Evolutionary conservation across 2,329 filamentous ascomycete genomes (phyloP).

Genomic region (Aspergillus sclerotialis): DNA sequence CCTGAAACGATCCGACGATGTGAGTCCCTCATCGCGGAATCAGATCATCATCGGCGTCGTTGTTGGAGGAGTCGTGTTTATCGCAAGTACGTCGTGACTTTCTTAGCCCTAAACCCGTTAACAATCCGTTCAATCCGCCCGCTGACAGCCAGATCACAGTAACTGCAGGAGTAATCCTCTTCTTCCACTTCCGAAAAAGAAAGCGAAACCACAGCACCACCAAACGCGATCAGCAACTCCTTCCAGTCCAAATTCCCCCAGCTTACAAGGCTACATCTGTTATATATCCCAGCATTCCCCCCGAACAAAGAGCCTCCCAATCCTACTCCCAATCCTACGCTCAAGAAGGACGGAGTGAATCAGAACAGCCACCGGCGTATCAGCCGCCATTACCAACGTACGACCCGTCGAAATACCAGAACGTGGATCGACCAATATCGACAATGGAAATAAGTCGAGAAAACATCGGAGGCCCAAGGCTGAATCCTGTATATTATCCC

Average conservation of each 20-base stretch:
- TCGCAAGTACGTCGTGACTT: constrained; percentile 16
- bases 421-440: neutral
- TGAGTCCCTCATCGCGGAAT: neutral
- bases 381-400: constrained; percentile 22
- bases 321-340: constrained; percentile 3
- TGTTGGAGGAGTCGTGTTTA: constrained; percentile 17
- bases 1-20: neutral
- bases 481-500: neutral
- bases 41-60: constrained; percentile 23
- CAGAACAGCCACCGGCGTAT: constrained; percentile 22
- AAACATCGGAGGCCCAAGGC: neutral
- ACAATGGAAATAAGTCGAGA: neutral
- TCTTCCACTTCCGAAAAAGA: constrained; percentile 16
- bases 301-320: no score
- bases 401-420: constrained; percentile 26
- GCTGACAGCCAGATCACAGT: constrained; percentile 12
- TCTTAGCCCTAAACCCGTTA: neutral
- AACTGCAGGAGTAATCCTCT: constrained; percentile 15
- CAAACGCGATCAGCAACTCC: constrained; percentile 12
- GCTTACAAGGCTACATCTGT: neutral
- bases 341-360: no score
- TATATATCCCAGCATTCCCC: neutral
- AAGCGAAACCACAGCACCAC: constrained; percentile 15
- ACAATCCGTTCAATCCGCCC: neutral
- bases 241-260: constrained; percentile 7